These are phyloP conservation scores for Lactifluus echinatus DNA, from an alignment of 768 basidiomycete genomes.

Conservation along the genomic window DNA sequence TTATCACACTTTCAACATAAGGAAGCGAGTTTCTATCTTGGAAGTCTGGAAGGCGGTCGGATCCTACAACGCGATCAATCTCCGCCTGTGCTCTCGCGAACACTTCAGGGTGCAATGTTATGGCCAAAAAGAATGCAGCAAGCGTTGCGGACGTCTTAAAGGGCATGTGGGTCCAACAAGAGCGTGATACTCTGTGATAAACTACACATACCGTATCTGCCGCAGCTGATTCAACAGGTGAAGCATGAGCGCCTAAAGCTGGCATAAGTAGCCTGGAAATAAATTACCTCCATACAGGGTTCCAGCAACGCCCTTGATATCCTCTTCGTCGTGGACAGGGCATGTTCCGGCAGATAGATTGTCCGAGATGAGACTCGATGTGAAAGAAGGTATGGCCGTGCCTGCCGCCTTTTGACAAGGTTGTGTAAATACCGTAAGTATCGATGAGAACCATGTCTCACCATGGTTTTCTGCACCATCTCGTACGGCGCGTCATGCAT, in stretches of 20 bases:
- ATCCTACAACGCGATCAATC: constrained; percentile 23
- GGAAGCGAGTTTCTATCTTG: constrained; percentile 22
- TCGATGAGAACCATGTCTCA: background rate
- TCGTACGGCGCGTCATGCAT: constrained; percentile 20
- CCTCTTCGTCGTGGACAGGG: constrained; percentile 13
- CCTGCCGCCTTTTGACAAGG: constrained; percentile 17
- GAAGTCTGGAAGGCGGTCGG: constrained; percentile 24
- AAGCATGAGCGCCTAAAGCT: constrained; percentile 11
- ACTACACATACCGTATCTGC: constrained; percentile 16
- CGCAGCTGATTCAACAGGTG: constrained; percentile 13
- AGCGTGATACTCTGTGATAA: background rate
- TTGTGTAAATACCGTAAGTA: background rate
- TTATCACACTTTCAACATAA: constrained; percentile 22
- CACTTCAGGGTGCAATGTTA: constrained; percentile 21
- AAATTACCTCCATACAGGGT: constrained; percentile 17
- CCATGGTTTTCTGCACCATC: constrained; percentile 17
- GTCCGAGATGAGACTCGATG: constrained; percentile 16
- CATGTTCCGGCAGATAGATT: constrained; percentile 5
- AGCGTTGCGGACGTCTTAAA: constrained; percentile 19
- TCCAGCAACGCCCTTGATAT: constrained; percentile 20
- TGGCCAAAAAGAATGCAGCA: constrained; percentile 18
- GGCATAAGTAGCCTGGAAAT: background rate
- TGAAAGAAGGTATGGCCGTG: constrained; percentile 19
- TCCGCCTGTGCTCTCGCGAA: constrained; percentile 24
- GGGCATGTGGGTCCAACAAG: background rate